Evolutionary conservation across 495 filamentous ascomycete genomes (phyloP).

Genomic region (Penicillium subrubescens): DNA sequence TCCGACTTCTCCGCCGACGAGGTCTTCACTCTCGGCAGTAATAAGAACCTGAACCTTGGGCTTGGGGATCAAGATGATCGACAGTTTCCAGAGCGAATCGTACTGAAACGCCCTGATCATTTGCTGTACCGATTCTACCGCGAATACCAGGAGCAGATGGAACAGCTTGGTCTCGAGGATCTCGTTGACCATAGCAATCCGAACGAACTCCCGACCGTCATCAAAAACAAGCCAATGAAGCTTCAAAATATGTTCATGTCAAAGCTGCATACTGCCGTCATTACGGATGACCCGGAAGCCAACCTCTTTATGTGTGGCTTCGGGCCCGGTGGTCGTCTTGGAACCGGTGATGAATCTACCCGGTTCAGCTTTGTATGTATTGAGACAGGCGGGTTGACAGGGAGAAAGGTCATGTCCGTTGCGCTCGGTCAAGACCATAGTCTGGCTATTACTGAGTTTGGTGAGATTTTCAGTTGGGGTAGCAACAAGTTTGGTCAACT

Average conservation of each 20-base stretch:
- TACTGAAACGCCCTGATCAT: constrained; percentile 76
- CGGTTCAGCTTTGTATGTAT: constrained; percentile 82
- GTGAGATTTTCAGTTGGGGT: constrained; percentile 91
- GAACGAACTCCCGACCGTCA: constrained; percentile 63
- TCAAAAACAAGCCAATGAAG: constrained; percentile 68
- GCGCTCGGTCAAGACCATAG: constrained; percentile 91
- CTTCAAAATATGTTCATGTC: constrained; percentile 81
- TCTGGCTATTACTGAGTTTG: constrained; percentile 76
- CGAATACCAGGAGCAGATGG: constrained; percentile 52
- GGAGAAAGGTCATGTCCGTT: constrained; percentile 68
- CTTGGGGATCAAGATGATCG: constrained; percentile 92
- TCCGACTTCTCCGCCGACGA: constrained; percentile 71
- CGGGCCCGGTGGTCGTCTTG: constrained; percentile 86
- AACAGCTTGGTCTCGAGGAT: constrained; percentile 31
- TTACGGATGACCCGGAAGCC: constrained; percentile 86
- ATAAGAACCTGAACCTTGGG: constrained; percentile 89
- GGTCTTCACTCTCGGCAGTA: constrained; percentile 90
- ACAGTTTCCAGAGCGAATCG: constrained; percentile 84
- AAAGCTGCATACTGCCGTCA: constrained; percentile 86
- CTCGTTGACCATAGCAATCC: constrained; percentile 24
- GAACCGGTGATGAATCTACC: constrained; percentile 86
- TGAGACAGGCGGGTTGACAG: constrained; percentile 67
- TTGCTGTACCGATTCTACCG: constrained; percentile 69
- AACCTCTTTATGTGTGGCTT: constrained; percentile 95
- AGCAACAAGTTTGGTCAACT: constrained; percentile 85